Conservation (phyloP, 768 basidiomycete species). For the Mrakia gelida region DNA sequence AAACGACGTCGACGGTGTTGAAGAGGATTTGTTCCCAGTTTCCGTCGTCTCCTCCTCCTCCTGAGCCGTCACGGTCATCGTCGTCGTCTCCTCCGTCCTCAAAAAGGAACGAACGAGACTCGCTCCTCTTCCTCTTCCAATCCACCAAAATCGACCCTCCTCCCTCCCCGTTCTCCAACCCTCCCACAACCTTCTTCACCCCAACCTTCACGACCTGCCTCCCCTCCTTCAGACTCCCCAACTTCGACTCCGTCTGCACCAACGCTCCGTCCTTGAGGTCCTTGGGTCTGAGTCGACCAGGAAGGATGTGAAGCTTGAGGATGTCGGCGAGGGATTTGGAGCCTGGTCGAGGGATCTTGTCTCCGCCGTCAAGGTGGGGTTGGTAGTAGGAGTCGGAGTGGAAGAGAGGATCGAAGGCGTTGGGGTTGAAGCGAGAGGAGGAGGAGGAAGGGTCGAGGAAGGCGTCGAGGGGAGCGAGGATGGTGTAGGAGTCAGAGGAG, state of each 20-base stretch:
- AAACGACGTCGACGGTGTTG: conserved; percentile 74
- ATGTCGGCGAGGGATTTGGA: conserved; percentile 65
- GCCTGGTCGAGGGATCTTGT: conserved; percentile 57
- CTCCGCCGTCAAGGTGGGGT: conserved; percentile 37
- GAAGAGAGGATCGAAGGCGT: background rate
- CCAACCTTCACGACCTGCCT: conserved; percentile 46
- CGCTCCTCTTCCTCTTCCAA: too few relatives aligned
- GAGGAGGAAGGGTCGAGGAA: conserved; percentile 4
- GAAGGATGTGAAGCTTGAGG: conserved; percentile 86
- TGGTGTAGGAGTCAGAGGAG: conserved; percentile 59
- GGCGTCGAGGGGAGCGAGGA: conserved; percentile 77
- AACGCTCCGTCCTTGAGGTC: conserved; percentile 71
- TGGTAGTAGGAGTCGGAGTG: too few relatives aligned
- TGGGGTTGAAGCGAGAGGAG: background rate
- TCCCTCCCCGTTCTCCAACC: background rate
- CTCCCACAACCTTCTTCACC: conserved; percentile 46
- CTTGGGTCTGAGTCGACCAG: conserved; percentile 66
- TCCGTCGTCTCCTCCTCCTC: conserved; percentile 11
- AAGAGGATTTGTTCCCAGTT: conserved; percentile 61
- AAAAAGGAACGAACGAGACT: too few relatives aligned
- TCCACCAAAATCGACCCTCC: too few relatives aligned
- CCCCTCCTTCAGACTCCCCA: conserved; percentile 45
- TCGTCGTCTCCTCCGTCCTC: too few relatives aligned
- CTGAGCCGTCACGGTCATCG: background rate
- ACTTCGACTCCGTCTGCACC: conserved; percentile 66